Conservation (phyloP, 352 stramenopile species). For the Phytophthora ramorum region DNA sequence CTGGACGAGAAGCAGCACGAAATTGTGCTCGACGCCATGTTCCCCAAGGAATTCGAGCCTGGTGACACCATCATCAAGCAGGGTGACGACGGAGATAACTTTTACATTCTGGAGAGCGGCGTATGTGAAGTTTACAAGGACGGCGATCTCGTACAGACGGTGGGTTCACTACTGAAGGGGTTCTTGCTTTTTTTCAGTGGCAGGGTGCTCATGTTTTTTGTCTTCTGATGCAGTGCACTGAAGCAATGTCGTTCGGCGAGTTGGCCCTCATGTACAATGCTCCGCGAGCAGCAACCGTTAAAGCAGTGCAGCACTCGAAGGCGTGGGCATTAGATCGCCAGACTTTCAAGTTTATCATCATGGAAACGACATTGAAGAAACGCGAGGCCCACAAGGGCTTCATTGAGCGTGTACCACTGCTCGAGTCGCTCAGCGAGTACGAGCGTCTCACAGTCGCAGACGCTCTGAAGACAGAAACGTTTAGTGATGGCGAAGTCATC, state of each 20-base stretch:
- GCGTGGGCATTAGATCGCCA: slow-evolving; percentile 92
- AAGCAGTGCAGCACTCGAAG: slow-evolving; percentile 91
- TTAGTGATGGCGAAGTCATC: slow-evolving; percentile 90
- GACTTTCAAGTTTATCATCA: slow-evolving; percentile 93
- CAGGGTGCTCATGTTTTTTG: slow-evolving; percentile 1
- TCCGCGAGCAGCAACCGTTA: slow-evolving; percentile 95
- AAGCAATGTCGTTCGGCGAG: slow-evolving; percentile 95
- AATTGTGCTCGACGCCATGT: slow-evolving; percentile 90
- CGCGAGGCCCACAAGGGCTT: slow-evolving; percentile 89
- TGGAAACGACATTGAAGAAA: slow-evolving; percentile 92
- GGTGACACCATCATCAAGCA: slow-evolving; percentile 89
- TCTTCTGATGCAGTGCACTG: slow-evolving; percentile 60
- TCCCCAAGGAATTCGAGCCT: slow-evolving; percentile 83
- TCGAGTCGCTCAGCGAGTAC: slow-evolving; percentile 91
- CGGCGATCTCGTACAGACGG: slow-evolving; percentile 83
- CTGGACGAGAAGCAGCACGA: slow-evolving; percentile 89
- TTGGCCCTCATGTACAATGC: slow-evolving; percentile 98
- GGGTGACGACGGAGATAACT: slow-evolving; percentile 93
- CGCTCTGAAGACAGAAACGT: slow-evolving; percentile 82
- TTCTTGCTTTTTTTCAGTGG: background rate
- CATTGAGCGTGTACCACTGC: slow-evolving; percentile 89
- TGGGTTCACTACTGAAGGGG: slow-evolving; percentile 28
- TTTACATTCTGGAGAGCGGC: slow-evolving; percentile 96
- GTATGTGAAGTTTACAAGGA: slow-evolving; percentile 92
- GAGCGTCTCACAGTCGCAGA: slow-evolving; percentile 92